Evolutionary conservation across 2,329 filamentous ascomycete species (phyloP).

Genomic region (Cladosporium austrohemisphaericum): DNA sequence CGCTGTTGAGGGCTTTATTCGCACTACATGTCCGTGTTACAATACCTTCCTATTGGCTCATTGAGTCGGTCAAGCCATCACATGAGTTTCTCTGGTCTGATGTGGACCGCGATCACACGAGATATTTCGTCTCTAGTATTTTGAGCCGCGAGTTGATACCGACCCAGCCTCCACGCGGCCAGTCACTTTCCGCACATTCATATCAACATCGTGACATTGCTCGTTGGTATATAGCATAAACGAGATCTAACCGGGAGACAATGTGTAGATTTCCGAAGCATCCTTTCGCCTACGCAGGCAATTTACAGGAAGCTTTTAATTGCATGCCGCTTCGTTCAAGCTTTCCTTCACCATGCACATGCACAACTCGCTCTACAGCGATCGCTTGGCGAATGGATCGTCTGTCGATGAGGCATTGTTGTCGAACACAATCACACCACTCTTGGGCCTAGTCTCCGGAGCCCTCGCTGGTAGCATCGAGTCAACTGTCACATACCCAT

Average conservation of each 20-base stretch:
- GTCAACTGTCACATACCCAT: slow-evolving; percentile 46
- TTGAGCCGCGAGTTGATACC: background rate
- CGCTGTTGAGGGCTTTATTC: background rate
- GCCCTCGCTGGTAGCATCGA: slow-evolving; percentile 53
- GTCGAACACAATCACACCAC: slow-evolving; percentile 11
- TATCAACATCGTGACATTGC: too few relatives aligned
- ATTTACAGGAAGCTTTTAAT: too few relatives aligned
- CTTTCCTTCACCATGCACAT: slow-evolving; percentile 2
- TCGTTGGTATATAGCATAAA: background rate
- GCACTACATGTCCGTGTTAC: background rate
- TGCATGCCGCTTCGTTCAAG: background rate
- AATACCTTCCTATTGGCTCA: background rate
- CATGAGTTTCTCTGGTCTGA: background rate
- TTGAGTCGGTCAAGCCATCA: background rate
- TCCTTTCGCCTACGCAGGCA: too few relatives aligned
- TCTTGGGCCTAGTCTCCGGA: slow-evolving; percentile 49
- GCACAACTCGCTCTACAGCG: slow-evolving; percentile 10
- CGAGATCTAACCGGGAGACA: background rate
- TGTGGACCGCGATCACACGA: too few relatives aligned
- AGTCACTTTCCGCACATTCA: slow-evolving; percentile 1
- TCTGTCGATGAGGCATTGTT: background rate
- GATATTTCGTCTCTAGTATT: too few relatives aligned
- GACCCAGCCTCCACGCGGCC: background rate
- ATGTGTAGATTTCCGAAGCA: too few relatives aligned
- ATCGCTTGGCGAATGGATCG: slow-evolving; percentile 4